Percentiles rank a stretch among this genome's conserved stretches.
Evolutionary conservation across 2,329 filamentous ascomycete genomes (phyloP).

Genomic region (Dactylellina leptospora): DNA sequence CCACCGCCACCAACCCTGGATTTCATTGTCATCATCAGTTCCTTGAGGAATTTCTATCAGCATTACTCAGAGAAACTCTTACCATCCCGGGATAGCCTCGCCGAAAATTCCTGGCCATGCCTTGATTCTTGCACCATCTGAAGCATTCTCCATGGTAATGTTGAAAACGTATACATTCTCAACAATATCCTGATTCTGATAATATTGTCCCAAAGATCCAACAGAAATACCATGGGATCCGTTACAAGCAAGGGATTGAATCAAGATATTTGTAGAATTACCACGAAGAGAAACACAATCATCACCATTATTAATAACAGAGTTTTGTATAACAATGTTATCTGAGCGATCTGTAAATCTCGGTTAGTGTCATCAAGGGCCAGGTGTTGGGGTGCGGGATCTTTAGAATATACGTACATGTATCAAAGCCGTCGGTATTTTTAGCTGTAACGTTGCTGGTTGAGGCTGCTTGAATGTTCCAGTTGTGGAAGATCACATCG

Average conservation of each 20-base stretch:
- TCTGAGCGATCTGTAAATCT: slow-evolving; percentile 63
- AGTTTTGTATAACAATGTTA: slow-evolving; percentile 73
- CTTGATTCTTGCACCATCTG: slow-evolving; percentile 74
- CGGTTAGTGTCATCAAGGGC: not conserved
- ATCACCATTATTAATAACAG: slow-evolving; percentile 71
- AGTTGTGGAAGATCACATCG: slow-evolving; percentile 71
- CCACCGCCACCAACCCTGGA: slow-evolving; percentile 70
- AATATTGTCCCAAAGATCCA: slow-evolving; percentile 69
- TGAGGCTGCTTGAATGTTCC: slow-evolving; percentile 69
- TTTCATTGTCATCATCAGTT: slow-evolving; percentile 58
- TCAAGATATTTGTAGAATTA: slow-evolving; percentile 73
- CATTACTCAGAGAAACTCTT: no score
- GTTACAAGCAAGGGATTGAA: slow-evolving; percentile 73
- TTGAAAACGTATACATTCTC: slow-evolving; percentile 74
- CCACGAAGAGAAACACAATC: slow-evolving; percentile 68
- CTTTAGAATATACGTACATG: slow-evolving; percentile 58
- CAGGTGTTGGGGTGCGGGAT: not conserved
- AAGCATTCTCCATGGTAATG: slow-evolving; percentile 68
- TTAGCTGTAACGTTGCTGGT: slow-evolving; percentile 66
- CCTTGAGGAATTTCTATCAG: no score
- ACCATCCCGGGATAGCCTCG: slow-evolving; percentile 63
- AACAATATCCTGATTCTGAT: slow-evolving; percentile 71
- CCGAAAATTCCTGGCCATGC: slow-evolving; percentile 71
- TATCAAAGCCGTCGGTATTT: slow-evolving; percentile 74
- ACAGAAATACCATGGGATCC: slow-evolving; percentile 73